Percentiles rank a stretch among this genome's conserved stretches.
These are phyloP conservation scores for Withania somnifera DNA, from an alignment of 305 asterid genomes.

Conservation along the genomic window DNA sequence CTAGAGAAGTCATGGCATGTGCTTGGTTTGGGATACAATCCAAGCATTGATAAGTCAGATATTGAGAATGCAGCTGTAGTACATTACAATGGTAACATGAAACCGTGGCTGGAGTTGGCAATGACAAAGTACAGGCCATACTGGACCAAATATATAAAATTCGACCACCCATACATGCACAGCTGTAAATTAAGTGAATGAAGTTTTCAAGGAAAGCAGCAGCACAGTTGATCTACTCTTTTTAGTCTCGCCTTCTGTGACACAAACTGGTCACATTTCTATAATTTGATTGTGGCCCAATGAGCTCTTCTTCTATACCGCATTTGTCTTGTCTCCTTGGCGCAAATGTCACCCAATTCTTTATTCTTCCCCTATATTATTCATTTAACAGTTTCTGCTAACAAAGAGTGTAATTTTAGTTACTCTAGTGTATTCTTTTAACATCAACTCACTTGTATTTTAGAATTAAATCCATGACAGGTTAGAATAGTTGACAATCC, in stretches of 20 bases:
- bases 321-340: background rate
- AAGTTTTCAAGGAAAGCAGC: slow-evolving; percentile 11
- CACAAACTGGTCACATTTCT: slow-evolving; percentile 9
- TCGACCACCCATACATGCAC: slow-evolving; percentile 69
- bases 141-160: slow-evolving; percentile 84
- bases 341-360: slow-evolving; percentile 14
- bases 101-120: slow-evolving; percentile 97
- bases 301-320: slow-evolving; percentile 4
- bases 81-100: slow-evolving; percentile 97
- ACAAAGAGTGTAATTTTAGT: too few relatives aligned
- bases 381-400: slow-evolving; percentile 20
- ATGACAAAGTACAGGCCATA: slow-evolving; percentile 85
- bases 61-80: slow-evolving; percentile 91
- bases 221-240: slow-evolving; percentile 9
- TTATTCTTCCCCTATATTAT: slow-evolving; percentile 21
- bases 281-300: slow-evolving; percentile 11
- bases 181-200: slow-evolving; percentile 72
- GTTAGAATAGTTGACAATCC: too few relatives aligned
- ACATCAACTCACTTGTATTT: too few relatives aligned
- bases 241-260: slow-evolving; percentile 1
- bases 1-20: slow-evolving; percentile 97
- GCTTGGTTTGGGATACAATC: slow-evolving; percentile 93
- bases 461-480: too few relatives aligned
- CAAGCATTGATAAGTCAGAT: slow-evolving; percentile 68
- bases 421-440: too few relatives aligned